phyloP scores from a whole-genome alignment of 805 yeast species.

The Suhomyces kilbournensis region DNA sequence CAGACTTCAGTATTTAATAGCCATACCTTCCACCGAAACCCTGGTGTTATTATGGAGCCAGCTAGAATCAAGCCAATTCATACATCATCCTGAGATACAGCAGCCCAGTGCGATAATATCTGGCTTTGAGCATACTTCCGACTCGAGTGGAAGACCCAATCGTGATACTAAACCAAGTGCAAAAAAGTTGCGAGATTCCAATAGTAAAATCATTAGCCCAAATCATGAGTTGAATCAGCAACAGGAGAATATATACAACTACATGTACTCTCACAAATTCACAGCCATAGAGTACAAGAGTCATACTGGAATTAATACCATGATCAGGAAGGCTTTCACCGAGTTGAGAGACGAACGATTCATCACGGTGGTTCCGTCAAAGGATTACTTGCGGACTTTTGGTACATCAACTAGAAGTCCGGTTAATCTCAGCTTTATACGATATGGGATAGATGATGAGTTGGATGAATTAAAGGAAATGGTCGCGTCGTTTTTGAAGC shows the following conservation, averaged over 20 bases:
- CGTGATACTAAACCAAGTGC: background rate
- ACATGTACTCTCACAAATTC: conserved; percentile 1
- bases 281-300: conserved; percentile 11
- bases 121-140: background rate
- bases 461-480: background rate
- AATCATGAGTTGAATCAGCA: background rate
- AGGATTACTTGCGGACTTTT: conserved; percentile 3
- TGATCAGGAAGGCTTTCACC: conserved; percentile 3
- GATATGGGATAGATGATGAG: conserved; percentile 5
- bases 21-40: background rate
- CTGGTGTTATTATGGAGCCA: background rate
- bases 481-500: conserved; percentile 9
- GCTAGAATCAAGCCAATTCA: background rate
- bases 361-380: conserved; percentile 14
- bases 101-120: background rate
- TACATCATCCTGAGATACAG: background rate
- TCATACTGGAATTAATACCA: conserved; percentile 5
- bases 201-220: background rate
- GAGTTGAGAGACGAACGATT: conserved; percentile 9
- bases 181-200: background rate
- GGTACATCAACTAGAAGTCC: background rate
- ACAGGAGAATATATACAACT: background rate
- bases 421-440: conserved; percentile 2
- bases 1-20: conserved; percentile 7
- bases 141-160: background rate